Conservation (phyloP, 2,329 filamentous ascomycete species). For the Plectosphaerella cucumerina region DNA sequence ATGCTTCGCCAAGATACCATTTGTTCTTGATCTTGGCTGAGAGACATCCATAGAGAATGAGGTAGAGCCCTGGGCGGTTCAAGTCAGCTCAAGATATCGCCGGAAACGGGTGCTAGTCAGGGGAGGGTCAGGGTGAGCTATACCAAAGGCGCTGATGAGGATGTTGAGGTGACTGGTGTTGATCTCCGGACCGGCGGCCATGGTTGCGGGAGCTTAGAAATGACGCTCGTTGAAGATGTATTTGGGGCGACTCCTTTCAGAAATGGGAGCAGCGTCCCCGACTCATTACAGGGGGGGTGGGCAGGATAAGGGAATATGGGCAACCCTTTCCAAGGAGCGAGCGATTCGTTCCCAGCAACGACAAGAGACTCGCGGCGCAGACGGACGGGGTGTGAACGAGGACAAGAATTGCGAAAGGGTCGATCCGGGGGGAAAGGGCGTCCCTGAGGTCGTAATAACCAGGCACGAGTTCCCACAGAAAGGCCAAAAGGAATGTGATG, state of each 20-base stretch:
- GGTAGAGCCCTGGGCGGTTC: conserved; percentile 35
- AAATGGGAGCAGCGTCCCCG: neutral
- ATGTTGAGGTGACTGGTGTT: conserved; percentile 9
- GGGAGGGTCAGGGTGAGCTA: neutral
- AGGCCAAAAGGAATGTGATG: neutral
- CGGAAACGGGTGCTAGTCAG: too few relatives aligned
- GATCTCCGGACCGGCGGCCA: neutral
- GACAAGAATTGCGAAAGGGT: neutral
- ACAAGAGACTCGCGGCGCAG: too few relatives aligned
- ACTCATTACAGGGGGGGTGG: neutral
- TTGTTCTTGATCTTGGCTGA: conserved; percentile 47
- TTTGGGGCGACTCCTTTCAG: neutral
- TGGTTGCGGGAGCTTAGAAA: neutral
- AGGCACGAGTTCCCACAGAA: neutral
- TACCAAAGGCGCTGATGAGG: conserved; percentile 14
- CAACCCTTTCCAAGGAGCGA: neutral
- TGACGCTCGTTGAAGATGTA: neutral
- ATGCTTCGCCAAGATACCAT: conserved; percentile 53
- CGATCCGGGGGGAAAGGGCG: neutral
- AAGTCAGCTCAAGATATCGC: too few relatives aligned
- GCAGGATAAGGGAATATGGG: neutral
- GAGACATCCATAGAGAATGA: conserved; percentile 41
- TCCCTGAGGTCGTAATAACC: neutral
- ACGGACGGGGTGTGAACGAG: neutral
- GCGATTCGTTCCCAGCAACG: too few relatives aligned